Conservation (phyloP, 2,329 filamentous ascomycete species). For the Aspergillus caelatus region DNA sequence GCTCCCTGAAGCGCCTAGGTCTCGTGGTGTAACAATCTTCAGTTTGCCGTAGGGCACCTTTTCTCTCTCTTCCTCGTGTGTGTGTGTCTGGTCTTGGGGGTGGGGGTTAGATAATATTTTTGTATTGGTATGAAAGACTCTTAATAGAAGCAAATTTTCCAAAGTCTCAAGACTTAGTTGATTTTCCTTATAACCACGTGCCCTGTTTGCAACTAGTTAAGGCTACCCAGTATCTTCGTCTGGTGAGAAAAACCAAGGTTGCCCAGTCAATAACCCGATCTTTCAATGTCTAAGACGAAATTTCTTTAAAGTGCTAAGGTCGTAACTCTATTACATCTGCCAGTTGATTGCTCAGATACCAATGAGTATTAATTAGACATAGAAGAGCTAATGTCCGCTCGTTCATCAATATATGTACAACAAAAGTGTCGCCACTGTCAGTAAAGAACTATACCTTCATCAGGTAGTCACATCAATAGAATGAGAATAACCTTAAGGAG, state of each 20-base stretch:
- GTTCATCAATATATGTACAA: background rate
- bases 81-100: background rate
- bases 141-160: background rate
- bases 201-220: background rate
- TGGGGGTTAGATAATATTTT: background rate
- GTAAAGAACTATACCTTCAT: constrained; percentile 68
- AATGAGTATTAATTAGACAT: background rate
- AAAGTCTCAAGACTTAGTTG: background rate
- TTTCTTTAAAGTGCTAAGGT: background rate
- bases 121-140: background rate
- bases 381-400: background rate
- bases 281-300: background rate
- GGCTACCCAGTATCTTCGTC: background rate
- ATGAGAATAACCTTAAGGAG: constrained; percentile 52
- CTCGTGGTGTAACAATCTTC: background rate
- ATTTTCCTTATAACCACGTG: background rate
- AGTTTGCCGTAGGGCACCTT: background rate
- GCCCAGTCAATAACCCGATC: background rate
- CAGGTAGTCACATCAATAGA: constrained; percentile 32
- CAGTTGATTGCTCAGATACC: background rate
- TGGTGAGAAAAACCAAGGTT: no score
- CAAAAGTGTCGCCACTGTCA: constrained; percentile 62
- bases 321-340: background rate
- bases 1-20: background rate
- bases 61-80: background rate